Evolutionary conservation across 805 yeast genomes (phyloP), one percentile per base, ranked within the genome.

Genomic region (Ogataea chonburiensis): DNA sequence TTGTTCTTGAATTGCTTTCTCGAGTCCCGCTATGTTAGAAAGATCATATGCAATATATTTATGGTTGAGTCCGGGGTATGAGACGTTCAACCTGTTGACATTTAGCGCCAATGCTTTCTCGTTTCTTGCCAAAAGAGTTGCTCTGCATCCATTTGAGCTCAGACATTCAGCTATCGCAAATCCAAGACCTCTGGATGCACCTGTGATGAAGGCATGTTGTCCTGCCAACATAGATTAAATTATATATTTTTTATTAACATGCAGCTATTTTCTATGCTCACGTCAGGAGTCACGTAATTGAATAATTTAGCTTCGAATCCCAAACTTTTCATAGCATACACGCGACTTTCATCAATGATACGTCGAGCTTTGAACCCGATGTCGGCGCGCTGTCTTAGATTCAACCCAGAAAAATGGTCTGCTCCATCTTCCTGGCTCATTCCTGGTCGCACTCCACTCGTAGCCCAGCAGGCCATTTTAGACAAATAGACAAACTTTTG

Each of bases 381-480:
- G 18, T 46, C 39, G 47, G 75, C 79, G 46, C 93, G 68, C 46
- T 81, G 71, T 4, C 56, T 52, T 3, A 66, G 50, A 13, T 64
- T 52, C 17, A 79, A 49, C 3, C 71, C 73, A 3, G 77, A 68
- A 18, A 63, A 60, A 48, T 79, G 86, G 4, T 58, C 55, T 2
- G 61, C 54, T 3, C 52, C 57, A 23, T 66, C 75, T 6, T 56
- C 58, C 33, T 63, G 68, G 2, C 52, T 57, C 41, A 60, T 49
- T 2, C 66, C 69, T 0, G 67, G 65, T 34, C 70, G 60, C 13
- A 68, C 52, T 1, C 95, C 95, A 50, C 81, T 79, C 1, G 91
- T 86, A 0, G 96, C 96, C 96, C 96, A 88, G 3, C 96, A 79
- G 10, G 80, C 83, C 61, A 85, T 68, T 51, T 78, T 81, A 38